Evolutionary conservation across 768 basidiomycete species (phyloP).

Genomic region (Termitomyces sp.): DNA sequence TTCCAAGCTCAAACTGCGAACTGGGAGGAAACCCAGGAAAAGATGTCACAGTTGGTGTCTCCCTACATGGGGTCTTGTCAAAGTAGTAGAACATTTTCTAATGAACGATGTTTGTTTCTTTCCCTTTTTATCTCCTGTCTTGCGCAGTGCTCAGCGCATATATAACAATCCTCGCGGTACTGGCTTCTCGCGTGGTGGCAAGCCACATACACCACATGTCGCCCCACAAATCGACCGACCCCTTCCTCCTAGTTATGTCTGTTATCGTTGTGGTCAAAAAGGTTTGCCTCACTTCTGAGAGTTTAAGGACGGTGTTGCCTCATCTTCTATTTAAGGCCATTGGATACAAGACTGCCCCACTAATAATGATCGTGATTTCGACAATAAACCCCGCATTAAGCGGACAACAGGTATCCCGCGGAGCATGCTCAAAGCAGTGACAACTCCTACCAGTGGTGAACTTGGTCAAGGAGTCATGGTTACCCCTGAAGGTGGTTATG

Average conservation of each 20-base stretch:
- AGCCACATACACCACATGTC: conserved; percentile 44
- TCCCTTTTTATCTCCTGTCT: conserved; percentile 19
- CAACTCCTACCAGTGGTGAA: conserved; percentile 69
- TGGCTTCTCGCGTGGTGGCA: conserved; percentile 55
- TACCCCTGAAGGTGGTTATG: conserved; percentile 96
- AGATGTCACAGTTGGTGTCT: conserved; percentile 97
- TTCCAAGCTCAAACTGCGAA: conserved; percentile 90
- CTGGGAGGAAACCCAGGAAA: conserved; percentile 99
- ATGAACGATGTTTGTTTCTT: conserved; percentile 54
- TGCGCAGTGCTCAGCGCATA: conserved; percentile 60
- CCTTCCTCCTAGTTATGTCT: conserved; percentile 92
- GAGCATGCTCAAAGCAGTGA: conserved; percentile 95
- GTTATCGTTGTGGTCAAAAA: conserved; percentile 98
- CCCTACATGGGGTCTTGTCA: conserved; percentile 49
- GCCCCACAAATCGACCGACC: conserved; percentile 62
- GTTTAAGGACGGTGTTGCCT: conserved; percentile 5
- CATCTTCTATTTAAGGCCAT: conserved; percentile 56
- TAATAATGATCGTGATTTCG: conserved; percentile 92
- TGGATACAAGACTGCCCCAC: conserved; percentile 99
- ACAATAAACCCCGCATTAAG: conserved; percentile 93
- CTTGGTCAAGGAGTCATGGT: conserved; percentile 92
- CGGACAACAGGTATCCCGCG: conserved; percentile 97
- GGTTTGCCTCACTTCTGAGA: conserved; percentile 39
- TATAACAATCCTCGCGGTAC: conserved; percentile 64
- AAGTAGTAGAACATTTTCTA: conserved; percentile 68